Conservation (phyloP, 805 yeast genomes). For the Jamesozyma hellenica region DNA sequence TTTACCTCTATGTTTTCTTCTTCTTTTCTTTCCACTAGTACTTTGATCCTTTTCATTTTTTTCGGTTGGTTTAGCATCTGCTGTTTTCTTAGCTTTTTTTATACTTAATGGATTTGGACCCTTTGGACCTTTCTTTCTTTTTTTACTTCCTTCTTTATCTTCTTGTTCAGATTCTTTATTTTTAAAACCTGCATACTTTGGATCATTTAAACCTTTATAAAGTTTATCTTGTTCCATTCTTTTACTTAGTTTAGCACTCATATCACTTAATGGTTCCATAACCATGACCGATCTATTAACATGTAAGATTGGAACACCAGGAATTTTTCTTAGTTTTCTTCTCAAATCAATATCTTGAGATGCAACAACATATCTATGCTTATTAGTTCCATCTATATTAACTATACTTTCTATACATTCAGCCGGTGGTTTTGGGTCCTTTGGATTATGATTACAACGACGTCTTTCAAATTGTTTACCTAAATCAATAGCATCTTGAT, state of each 20-base stretch:
- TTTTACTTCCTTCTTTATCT: conserved; percentile 41
- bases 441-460: conserved; percentile 75
- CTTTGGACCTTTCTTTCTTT: conserved; percentile 54
- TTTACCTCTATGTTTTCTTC: conserved; percentile 17
- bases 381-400: conserved; percentile 63
- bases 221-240: conserved; percentile 57
- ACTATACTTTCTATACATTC: conserved; percentile 73
- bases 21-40: conserved; percentile 10
- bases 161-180: conserved; percentile 28
- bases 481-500: conserved; percentile 65
- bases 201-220: conserved; percentile 67
- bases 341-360: conserved; percentile 69
- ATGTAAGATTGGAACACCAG: conserved; percentile 85
- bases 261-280: conserved; percentile 83
- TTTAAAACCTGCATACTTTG: conserved; percentile 39
- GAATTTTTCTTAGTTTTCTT: conserved; percentile 55
- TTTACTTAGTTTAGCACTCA: conserved; percentile 43
- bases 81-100: conserved; percentile 50
- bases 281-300: conserved; percentile 89
- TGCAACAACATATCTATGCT: conserved; percentile 85
- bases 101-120: conserved; percentile 88
- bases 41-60: neutral
- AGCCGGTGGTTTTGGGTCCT: conserved; percentile 49
- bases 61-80: neutral
- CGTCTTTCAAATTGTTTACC: conserved; percentile 86